Evolutionary conservation across 2,329 filamentous ascomycete species (phyloP), one percentile per base, ranked within the genome.

Genomic region (Colletotrichum salicis): DNA sequence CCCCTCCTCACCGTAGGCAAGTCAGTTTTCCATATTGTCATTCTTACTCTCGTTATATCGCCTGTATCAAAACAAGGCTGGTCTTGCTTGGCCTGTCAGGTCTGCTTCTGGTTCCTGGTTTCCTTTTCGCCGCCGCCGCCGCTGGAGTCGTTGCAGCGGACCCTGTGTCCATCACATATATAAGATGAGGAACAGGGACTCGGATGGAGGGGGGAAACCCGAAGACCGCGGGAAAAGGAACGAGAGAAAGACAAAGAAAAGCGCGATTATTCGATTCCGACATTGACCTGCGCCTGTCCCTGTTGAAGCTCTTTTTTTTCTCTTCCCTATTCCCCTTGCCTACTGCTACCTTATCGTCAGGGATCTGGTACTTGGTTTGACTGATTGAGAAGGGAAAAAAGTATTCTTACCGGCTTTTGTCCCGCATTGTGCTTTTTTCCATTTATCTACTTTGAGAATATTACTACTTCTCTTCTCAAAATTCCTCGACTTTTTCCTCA

Each of bases 241-340:
- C 13, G 27, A 33, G 24, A 45, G 56, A 66, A 51, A 57, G 41
- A 55, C 10, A 33, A 58, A 13, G 45, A 68, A 54, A 55, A 48
- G 64, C 64, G 64, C 52, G 58, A 68, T 71, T 71, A 68, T 55
- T 68, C 33, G 33, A 45, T 27, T 45, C 33, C 37, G 27, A 37
- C 41, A 33, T 15, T 41, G 57, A 62, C 57, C 51, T 62, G 24
- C 31, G 37, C 58, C 52, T 68, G 58, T 63, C 41, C 68, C 51
- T 67, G 33, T 22, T 67, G 35, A 64, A 31, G 29, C 22, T 52
- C 7, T 35, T 37, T 41, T 29, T 37, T 10, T 19, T 13, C n/a
- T 27, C 22, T 51, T 29, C 33, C 13, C 55, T 22, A n/a, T 57
- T 27, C 19, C 31, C 24, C 45, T 19, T 51, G 19, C 55, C 45